Evolutionary conservation across 148 eudicot genomes (phyloP).

Genomic region (Camellia lanceoleosa): DNA sequence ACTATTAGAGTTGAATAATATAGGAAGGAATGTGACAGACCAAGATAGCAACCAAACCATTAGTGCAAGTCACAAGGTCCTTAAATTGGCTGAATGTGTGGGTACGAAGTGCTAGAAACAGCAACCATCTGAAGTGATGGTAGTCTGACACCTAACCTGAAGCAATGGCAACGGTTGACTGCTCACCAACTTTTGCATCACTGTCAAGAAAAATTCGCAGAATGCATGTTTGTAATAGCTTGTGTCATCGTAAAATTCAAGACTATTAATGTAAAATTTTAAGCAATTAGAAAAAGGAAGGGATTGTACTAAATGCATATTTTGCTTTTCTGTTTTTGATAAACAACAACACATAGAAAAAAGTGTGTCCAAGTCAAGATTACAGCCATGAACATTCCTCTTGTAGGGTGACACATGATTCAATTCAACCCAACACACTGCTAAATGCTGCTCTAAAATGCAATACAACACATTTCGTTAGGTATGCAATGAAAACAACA

Average conservation of each 20-base stretch:
- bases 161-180: slow-evolving; percentile 28
- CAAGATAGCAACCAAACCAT: slow-evolving; percentile 83
- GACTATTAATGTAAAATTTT: not conserved
- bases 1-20: not conserved
- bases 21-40: slow-evolving; percentile 40
- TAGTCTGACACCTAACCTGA: slow-evolving; percentile 40
- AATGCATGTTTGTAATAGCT: slow-evolving; percentile 78
- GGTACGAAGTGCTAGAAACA: slow-evolving; percentile 83
- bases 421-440: not conserved
- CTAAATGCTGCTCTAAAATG: too few species aligned
- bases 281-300: not conserved
- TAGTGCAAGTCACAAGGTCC: slow-evolving; percentile 81
- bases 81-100: slow-evolving; percentile 85
- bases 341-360: not conserved
- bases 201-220: slow-evolving; percentile 53
- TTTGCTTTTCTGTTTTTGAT: not conserved
- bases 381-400: not conserved
- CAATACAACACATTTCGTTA: not conserved
- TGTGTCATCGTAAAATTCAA: not conserved
- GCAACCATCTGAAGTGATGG: slow-evolving; percentile 89
- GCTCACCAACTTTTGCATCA: slow-evolving; percentile 40
- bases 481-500: not conserved
- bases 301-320: not conserved
- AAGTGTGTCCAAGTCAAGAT: not conserved
- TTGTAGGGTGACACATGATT: not conserved